Conservation (phyloP, 805 yeast genomes). For the Candida argentea region DNA sequence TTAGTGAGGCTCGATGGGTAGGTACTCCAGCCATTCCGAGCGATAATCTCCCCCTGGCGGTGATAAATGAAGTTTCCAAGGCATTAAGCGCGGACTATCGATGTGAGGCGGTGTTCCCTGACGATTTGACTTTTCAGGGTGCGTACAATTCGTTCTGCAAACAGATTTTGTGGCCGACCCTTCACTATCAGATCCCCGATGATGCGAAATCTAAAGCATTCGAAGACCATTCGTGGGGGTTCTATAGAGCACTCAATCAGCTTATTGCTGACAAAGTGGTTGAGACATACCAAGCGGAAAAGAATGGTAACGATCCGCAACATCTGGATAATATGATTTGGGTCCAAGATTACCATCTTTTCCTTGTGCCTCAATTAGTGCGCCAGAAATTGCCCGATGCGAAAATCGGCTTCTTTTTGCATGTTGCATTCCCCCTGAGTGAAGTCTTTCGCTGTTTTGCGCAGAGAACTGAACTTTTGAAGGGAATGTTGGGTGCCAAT, state of each 20-base stretch:
- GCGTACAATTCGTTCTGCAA: constrained; percentile 89
- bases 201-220: constrained; percentile 89
- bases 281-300: constrained; percentile 40
- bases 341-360: constrained; percentile 90
- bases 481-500: constrained; percentile 85
- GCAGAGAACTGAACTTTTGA: constrained; percentile 63
- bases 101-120: constrained; percentile 59
- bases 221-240: constrained; percentile 91
- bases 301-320: constrained; percentile 23
- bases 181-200: constrained; percentile 90
- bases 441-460: constrained; percentile 94
- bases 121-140: constrained; percentile 77
- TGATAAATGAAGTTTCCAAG: constrained; percentile 42
- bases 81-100: constrained; percentile 39
- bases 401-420: constrained; percentile 84
- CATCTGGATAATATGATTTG: constrained; percentile 61
- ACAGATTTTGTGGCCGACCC: constrained; percentile 92
- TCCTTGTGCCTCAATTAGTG: constrained; percentile 79
- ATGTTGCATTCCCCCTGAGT: constrained; percentile 89
- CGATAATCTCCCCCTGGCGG: constrained; percentile 57
- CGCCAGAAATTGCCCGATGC: constrained; percentile 70
- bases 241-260: constrained; percentile 68
- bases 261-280: constrained; percentile 69
- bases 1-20: constrained; percentile 52
- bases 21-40: constrained; percentile 93